Percentiles rank a stretch among this genome's conserved stretches.
Conservation (phyloP, 495 filamentous ascomycete species). For the Oidiodendron maius region DNA sequence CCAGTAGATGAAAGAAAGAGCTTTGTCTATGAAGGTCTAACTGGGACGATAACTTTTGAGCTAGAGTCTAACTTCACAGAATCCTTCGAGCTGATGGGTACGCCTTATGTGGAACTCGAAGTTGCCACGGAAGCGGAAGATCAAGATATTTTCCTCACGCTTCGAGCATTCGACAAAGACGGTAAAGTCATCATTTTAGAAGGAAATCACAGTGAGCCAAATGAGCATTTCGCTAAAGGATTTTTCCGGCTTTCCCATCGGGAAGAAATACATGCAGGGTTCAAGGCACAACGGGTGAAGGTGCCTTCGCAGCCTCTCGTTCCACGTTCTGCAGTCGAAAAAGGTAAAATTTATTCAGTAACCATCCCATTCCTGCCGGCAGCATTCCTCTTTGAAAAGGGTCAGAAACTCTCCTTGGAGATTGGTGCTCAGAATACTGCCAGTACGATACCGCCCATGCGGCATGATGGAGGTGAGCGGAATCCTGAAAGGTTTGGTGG, state of each 20-base stretch:
- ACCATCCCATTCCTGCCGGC: background rate
- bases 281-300: background rate
- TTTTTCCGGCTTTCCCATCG: background rate
- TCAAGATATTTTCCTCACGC: background rate
- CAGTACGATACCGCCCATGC: background rate
- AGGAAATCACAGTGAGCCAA: background rate
- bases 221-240: background rate
- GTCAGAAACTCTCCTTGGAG: background rate
- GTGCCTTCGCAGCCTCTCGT: too few relatives aligned
- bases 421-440: background rate
- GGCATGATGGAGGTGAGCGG: background rate
- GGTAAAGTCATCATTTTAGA: background rate
- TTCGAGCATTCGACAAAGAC: background rate
- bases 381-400: background rate
- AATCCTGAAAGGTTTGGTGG: background rate
- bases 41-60: background rate
- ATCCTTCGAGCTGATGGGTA: background rate
- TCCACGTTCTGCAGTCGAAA: too few relatives aligned
- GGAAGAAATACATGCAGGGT: background rate
- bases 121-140: background rate
- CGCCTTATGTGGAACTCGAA: background rate
- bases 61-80: background rate
- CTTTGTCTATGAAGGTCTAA: background rate
- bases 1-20: background rate
- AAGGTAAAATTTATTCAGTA: background rate